Base-by-base conservation (phyloP, 2,329 filamentous ascomycete genomes). In the Trichoderma sp. region DNA sequence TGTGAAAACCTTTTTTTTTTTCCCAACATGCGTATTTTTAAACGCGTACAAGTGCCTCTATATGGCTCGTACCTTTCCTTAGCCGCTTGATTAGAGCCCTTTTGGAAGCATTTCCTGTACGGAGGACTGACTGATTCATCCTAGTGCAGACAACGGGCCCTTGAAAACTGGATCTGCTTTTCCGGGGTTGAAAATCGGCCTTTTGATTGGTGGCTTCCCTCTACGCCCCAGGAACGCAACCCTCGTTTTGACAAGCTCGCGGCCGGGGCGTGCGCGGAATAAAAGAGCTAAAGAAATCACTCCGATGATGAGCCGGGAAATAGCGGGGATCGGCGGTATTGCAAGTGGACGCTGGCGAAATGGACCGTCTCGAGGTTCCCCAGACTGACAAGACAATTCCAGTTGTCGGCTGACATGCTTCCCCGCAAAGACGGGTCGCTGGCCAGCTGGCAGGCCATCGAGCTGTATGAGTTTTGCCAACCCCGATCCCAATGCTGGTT, bases 341-440 rank as follows among this genome's bases (percentile, higher is more conserved):
- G 60, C 60, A 63, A 24, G 33, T 35, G 57, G 66, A 68, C 66
- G 47, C 47, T 53, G 56, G 64, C 56, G 33, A 68, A 52, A 61
- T 43, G 57, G 35, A 52, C 63, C 53, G 43, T 59, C 64, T n/a
- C 31, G 40, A 60, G 37, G 57, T 68, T 68, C 66, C 66, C 66
- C 66, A 68, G 66, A 61, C 49, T 68, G n/a, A 31, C 33, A 29
- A 68, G 31, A 65, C 67, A 52, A 31, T 57, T 60, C 29, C 37
- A 47, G n/a, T 56, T 56, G 66, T 68, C 66, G 66, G 57, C 66
- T 68, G 66, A 68, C 49, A 64, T 69, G 49, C 60, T 69, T 65
- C 67, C 67, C 67, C 67, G 67, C 67, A 69, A 65, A 69, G 60
- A 58, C 60, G 67, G 59, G 49, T 47, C 60, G 31, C 19, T 31